Evolutionary conservation across 768 basidiomycete genomes (phyloP).

Genomic region (Suillus sp.): DNA sequence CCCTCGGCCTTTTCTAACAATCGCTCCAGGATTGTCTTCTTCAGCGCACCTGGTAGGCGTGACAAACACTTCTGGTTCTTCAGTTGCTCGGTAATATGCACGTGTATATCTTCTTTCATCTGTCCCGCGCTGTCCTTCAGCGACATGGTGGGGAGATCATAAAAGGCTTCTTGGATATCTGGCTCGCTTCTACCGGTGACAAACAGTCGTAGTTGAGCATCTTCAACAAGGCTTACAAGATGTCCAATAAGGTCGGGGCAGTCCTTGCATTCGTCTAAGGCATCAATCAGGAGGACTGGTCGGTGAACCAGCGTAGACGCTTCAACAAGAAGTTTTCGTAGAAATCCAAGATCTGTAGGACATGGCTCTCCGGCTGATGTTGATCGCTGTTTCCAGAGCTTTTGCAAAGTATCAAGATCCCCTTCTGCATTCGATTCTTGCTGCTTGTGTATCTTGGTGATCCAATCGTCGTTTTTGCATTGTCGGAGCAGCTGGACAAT

Average conservation of each 20-base stretch:
- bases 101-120: neutral
- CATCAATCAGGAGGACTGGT: slow-evolving; percentile 16
- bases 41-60: neutral
- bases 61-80: neutral
- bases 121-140: slow-evolving; percentile 5
- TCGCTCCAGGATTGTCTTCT: neutral
- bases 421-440: neutral
- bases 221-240: neutral
- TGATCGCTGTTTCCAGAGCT: neutral
- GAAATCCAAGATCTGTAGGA: neutral
- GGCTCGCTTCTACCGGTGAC: slow-evolving; percentile 6
- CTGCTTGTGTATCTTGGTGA: neutral
- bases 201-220: slow-evolving; percentile 11
- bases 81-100: slow-evolving; percentile 4
- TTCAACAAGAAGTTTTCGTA: neutral
- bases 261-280: slow-evolving; percentile 18
- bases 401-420: neutral
- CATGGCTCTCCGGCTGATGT: neutral
- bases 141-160: slow-evolving; percentile 1
- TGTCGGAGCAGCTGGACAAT: slow-evolving; percentile 15
- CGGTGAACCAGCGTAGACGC: neutral
- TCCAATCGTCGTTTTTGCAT: neutral
- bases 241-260: neutral
- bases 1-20: slow-evolving; percentile 11
- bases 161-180: neutral